Evolutionary conservation across 2,329 filamentous ascomycete species (phyloP), one percentile per base, ranked within the genome.

Genomic region (Metarhizium anisopliae): DNA sequence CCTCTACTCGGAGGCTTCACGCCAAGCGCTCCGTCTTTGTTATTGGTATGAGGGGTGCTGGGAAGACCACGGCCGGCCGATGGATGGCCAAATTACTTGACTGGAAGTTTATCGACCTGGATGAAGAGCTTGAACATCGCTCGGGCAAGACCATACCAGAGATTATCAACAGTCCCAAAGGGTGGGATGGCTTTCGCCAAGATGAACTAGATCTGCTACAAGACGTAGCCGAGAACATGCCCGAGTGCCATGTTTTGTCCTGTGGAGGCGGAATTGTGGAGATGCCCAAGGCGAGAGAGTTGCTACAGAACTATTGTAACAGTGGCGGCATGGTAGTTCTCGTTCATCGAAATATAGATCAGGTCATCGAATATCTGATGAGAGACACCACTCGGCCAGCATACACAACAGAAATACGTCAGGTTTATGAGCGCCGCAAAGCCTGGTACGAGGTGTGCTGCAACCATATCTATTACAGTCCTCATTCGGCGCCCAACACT

Each of bases 231-330:
- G 81, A 83, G 54, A 89, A 92, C 55, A 87, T 89, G 63, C 77
- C 88, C 2, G 81, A 79, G 2, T 87, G 87, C 4, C 78, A 95
- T 66, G 82, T 99, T 59, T 91, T 99, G 67, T 94, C 94, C 1
- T 97, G 93, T 62, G 94, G 94, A 54, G 94, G 94, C 47, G 94
- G 94, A 35, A 82, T 99, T 35, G 92, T 99, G 11, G 94, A 99
- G 69, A 89, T 83, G 0, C 82, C 87, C 1, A 86, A 87, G 64
- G 90, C 91, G 20, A 85, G 92, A 16, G 80, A 90, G 59, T 71
- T 95, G 32, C 82, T 99, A 40, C 76, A 79, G 30, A 78, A 86
- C 38, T 93, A 92, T 68, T 82, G 87, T 64, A 82, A 84, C 61
- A 80, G 75, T 58, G 90, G 91, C 40, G 94, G 94, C 5, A 86